phyloP scores from a whole-genome alignment of 495 filamentous ascomycete genomes.

The Terfezia claveryi region DNA sequence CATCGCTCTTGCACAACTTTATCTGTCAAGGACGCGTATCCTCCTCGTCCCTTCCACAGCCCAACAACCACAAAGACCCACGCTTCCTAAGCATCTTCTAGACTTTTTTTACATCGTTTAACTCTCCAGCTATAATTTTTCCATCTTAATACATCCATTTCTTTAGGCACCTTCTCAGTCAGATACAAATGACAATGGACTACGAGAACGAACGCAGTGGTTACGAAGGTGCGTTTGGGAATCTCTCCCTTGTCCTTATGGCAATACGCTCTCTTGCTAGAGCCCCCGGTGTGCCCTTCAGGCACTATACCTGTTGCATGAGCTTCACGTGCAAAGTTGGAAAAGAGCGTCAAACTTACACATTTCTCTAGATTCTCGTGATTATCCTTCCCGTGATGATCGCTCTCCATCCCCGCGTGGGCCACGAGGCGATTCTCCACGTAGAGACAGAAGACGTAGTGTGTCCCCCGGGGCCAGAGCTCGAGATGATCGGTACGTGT shows the following conservation, averaged over 20 bases:
- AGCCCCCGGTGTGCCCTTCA: background rate
- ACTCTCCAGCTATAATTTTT: background rate
- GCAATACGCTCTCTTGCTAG: background rate
- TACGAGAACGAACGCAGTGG: slow-evolving; percentile 66
- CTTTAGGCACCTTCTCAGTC: background rate
- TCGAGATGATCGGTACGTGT: slow-evolving; percentile 53
- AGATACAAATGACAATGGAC: slow-evolving; percentile 32
- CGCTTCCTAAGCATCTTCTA: background rate
- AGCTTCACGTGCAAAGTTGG: background rate
- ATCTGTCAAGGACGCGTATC: slow-evolving; percentile 16
- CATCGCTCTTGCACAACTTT: slow-evolving; percentile 10
- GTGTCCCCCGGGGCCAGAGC: slow-evolving; percentile 66
- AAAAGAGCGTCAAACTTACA: background rate
- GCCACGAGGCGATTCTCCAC: slow-evolving; percentile 54
- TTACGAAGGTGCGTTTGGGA: slow-evolving; percentile 49
- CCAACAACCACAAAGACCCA: slow-evolving; percentile 11
- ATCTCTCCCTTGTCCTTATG: background rate
- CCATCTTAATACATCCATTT: background rate
- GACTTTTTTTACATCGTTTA: background rate
- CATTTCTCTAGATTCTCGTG: background rate
- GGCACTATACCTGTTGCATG: background rate
- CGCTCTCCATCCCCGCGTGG: slow-evolving; percentile 19
- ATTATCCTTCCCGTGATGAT: slow-evolving; percentile 9
- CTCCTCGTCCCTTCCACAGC: slow-evolving; percentile 18
- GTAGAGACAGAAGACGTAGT: slow-evolving; percentile 67